Evolutionary conservation across 2,329 filamentous ascomycete genomes (phyloP), one percentile per base, ranked within the genome.

Genomic region (Botrytis cinerea): DNA sequence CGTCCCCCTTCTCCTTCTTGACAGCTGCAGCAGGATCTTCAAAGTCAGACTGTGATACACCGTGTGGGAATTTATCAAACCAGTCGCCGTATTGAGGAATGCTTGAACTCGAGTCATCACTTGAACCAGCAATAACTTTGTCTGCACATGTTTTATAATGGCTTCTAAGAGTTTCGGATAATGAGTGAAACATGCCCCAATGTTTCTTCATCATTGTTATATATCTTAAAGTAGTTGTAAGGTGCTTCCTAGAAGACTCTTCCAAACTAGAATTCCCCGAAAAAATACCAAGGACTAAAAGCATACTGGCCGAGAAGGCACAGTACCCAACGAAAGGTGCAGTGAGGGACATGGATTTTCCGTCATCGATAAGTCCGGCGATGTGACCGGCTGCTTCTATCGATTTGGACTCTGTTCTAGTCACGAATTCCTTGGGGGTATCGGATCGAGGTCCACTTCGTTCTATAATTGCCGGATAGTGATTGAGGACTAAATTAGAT

Each of bases 131-230:
- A 38, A 75, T 86, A 45, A 91, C 90, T n/a, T 92, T 91, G 81
- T 98, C 94, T 25, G 94, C 91, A 78, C 94, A 95, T 66, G 90
- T 89, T 70, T 92, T 90, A 81, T 97, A 99, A 75, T 97, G 90
- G 72, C 95, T 92, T 74, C 96, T 94, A 51, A 98, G 87, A 79
- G 95, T 96, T 81, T 98, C 95, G 0, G 94, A 92, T 88, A 98
- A 95, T 84, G 94, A 98, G 81, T 97, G 93, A 80, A 98, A 98
- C 92, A 98, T 97, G 74, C 95, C 96, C 96, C 96, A 99, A 79
- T 96, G 95, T 74, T 93, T 93, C 85, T 97, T 98, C 93, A 98
- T 97, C 82, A 93, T 96, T 72, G 92, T 92, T 62, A 99, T 84
- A 79, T 96, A 98, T 79, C 92, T 93, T 78, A 98, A 92, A 77